A percentile compares a stretch with the other conserved stretches of the same genome.
phyloP scores from a whole-genome alignment of 352 stramenopile species.

The Aphanomyces invadans region DNA sequence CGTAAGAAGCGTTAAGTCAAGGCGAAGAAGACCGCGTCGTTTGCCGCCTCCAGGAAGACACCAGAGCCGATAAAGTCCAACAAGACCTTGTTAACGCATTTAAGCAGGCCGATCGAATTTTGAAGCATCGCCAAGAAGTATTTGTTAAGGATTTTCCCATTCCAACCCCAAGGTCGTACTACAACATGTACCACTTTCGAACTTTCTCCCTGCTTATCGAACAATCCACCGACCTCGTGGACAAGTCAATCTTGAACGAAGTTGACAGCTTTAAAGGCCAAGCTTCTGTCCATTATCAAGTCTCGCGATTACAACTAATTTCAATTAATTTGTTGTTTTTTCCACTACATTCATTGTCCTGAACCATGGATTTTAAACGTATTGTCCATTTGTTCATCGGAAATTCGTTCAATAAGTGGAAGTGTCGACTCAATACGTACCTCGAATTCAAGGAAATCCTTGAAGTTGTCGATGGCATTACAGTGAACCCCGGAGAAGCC shows the following conservation, averaged over 20 bases:
- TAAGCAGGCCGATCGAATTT: neutral
- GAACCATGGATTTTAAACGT: neutral
- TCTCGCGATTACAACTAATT: slow-evolving; percentile 4
- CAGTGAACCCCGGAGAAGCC: no score
- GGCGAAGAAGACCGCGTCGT: neutral
- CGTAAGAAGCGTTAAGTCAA: neutral
- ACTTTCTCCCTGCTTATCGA: no score
- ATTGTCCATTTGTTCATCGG: neutral
- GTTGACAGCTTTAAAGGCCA: neutral
- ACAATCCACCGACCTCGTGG: no score
- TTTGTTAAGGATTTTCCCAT: no score
- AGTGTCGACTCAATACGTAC: neutral
- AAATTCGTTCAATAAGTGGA: slow-evolving; percentile 1
- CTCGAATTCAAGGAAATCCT: neutral
- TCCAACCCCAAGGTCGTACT: no score
- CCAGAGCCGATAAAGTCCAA: neutral
- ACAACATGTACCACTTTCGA: no score
- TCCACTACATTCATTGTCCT: slow-evolving; percentile 2
- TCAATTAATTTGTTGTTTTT: slow-evolving; percentile 9
- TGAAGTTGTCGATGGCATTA: no score
- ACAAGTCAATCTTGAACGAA: neutral
- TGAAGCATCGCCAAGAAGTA: no score
- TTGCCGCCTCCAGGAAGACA: neutral
- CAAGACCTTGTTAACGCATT: neutral
- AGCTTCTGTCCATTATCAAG: neutral